Percentiles rank a stretch among this genome's conserved stretches.
Conservation (phyloP, 306 rosid genomes). For the Biancaea sappan region DNA sequence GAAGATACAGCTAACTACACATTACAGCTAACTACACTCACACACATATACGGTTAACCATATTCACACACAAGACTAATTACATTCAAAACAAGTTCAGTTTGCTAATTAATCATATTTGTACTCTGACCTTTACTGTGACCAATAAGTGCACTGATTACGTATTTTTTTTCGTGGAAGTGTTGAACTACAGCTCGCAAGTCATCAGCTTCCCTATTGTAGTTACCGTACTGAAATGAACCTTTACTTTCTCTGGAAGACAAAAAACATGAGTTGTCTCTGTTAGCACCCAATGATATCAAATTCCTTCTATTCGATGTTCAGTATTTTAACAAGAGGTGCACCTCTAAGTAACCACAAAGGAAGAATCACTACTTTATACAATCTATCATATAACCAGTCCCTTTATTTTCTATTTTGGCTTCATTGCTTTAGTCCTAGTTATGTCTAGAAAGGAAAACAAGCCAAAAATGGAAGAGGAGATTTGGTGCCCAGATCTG, state of each 20-base stretch:
- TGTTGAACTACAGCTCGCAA: constrained; percentile 65
- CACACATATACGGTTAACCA: too few relatives aligned
- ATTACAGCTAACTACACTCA: too few relatives aligned
- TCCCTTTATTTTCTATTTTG: constrained; percentile 1
- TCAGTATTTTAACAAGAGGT: constrained; percentile 1
- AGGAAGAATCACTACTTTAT: constrained; percentile 18
- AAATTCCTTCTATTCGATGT: neutral
- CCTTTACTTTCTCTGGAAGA: constrained; percentile 89
- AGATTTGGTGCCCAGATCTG: neutral
- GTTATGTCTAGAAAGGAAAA: constrained; percentile 12
- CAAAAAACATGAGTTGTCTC: constrained; percentile 1
- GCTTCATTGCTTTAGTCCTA: constrained; percentile 4
- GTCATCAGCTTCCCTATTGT: constrained; percentile 81
- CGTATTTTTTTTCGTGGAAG: constrained; percentile 54
- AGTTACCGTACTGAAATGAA: constrained; percentile 80
- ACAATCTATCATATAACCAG: neutral
- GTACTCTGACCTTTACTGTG: constrained; percentile 82
- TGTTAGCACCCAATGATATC: constrained; percentile 6
- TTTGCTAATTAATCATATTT: constrained; percentile 2
- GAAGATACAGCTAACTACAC: too few relatives aligned
- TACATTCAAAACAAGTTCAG: too few relatives aligned
- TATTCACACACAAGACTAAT: too few relatives aligned
- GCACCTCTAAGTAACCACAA: neutral
- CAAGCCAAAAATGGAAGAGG: neutral
- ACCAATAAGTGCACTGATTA: constrained; percentile 68